phyloP scores from a whole-genome alignment of 176 grass and related monocot species.

The Triticum timopheevii region DNA sequence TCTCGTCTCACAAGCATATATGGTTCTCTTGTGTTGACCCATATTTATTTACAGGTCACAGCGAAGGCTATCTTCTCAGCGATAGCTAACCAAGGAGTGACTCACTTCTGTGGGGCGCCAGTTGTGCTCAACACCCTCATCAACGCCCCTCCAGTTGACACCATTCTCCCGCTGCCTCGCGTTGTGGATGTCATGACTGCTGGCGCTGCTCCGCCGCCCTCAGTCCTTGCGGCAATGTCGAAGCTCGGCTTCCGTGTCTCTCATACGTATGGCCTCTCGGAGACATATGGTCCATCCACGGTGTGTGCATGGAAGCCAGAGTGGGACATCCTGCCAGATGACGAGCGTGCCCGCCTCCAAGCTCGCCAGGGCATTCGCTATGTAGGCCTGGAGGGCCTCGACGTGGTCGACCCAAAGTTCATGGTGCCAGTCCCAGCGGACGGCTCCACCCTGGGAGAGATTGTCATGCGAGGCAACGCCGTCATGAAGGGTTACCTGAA shows the following conservation, averaged over 20 bases:
- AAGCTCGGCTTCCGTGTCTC: conserved; percentile 81
- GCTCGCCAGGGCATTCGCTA: conserved; percentile 87
- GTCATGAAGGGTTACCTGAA: conserved; percentile 98
- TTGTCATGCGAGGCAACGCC: conserved; percentile 86
- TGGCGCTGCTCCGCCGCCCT: conserved; percentile 84
- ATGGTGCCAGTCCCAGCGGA: conserved; percentile 77
- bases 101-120: conserved; percentile 89
- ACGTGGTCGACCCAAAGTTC: conserved; percentile 65
- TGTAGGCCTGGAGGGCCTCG: conserved; percentile 69
- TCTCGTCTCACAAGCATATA: background rate
- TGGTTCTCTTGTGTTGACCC: background rate
- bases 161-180: conserved; percentile 67
- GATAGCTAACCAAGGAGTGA: conserved; percentile 78
- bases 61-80: conserved; percentile 88
- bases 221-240: conserved; percentile 73
- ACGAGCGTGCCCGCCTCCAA: conserved; percentile 67
- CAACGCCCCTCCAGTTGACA: conserved; percentile 77
- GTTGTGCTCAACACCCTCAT: conserved; percentile 85
- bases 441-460: conserved; percentile 72
- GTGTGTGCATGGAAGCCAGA: conserved; percentile 94
- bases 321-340: conserved; percentile 64
- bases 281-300: conserved; percentile 86
- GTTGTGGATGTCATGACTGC: conserved; percentile 83
- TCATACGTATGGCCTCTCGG: conserved; percentile 87
- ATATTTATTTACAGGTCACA: conserved; percentile 53